Evolutionary conservation across 192 early-diverging fungal genomes (phyloP), one percentile per base, ranked within the genome.

Genomic region (Coemansia sp.): DNA sequence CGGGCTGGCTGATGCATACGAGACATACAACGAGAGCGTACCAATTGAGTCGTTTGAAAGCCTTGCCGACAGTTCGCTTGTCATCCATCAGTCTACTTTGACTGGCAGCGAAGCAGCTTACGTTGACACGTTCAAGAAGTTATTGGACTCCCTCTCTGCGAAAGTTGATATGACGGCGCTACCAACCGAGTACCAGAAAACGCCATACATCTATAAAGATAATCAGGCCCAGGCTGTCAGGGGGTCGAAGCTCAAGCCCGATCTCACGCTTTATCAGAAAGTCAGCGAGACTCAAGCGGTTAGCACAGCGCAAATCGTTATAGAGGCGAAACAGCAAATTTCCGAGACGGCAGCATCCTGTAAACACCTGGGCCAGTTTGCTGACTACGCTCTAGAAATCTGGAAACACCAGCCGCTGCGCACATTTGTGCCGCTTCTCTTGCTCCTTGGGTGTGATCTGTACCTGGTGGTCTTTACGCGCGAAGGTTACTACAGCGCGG

Each of bases 381-480:
- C 66, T 2, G 66, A 67, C 14, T 67, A 60, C 13, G 66, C 45
- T 0, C 23, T 28, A 31, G 34, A 40, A n/a, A 5, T 67, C 14
- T 60, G 66, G 58, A 37, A 16, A 9, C 2, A 24, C 43, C 66
- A 67, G 35, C 66, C 42, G 1, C 36, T 57, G 13, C 62, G 60
- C 8, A 59, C 55, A 0, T 70, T 70, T 50, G 61, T 70, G 5
- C 62, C 68, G 4, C 28, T 64, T 0, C 34, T 70, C 2, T 21
- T 70, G 3, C 42, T 64, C 14, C 60, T 59, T n/a, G 62, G 56
- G 10, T 24, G 13, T 21, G 5, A 36, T 9, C n/a, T 63, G 10
- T 21, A 40, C 8, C 21, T 70, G 2, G 21, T 63, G 16, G 35
- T 70, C 10, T 63, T 70, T 57, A 62, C 60, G 0, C 62, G 62